A percentile compares a stretch with the other conserved stretches of the same genome.
These are phyloP conservation scores for Centaurea solstitialis DNA, from an alignment of 129 eudicot species.

Conservation along the genomic window DNA sequence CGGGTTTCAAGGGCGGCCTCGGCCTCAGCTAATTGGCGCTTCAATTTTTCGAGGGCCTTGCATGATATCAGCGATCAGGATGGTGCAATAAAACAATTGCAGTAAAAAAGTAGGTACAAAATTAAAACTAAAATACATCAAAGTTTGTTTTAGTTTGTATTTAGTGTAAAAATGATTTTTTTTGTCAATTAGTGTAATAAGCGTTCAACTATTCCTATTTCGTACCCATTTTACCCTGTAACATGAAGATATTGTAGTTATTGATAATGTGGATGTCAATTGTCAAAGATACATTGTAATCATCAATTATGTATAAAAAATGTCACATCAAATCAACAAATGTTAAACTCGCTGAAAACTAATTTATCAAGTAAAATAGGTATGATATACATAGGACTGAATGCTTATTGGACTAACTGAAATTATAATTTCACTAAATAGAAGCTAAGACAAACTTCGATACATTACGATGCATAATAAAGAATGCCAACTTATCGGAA, in stretches of 20 bases:
- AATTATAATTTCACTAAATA: not conserved
- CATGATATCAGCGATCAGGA: conserved; percentile 17
- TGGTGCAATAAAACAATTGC: not conserved
- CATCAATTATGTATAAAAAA: not conserved
- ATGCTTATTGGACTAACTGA: not conserved
- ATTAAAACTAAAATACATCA: not conserved
- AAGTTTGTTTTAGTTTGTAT: not conserved
- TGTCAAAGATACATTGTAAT: not conserved
- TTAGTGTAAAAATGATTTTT: not conserved
- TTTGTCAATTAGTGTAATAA: not conserved
- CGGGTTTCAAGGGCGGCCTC: conserved; percentile 80
- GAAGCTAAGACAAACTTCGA: not conserved
- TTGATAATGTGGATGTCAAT: not conserved
- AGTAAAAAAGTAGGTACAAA: not conserved
- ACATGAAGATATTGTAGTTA: not conserved
- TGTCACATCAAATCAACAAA: not conserved
- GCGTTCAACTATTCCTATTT: not conserved
- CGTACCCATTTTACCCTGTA: not conserved
- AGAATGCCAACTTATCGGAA: not conserved
- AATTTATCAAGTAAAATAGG: not conserved
- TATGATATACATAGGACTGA: not conserved
- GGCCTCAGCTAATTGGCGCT: conserved; percentile 85
- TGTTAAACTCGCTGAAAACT: not conserved
- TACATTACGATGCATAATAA: not conserved
- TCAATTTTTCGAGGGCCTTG: conserved; percentile 80